Percentiles rank a stretch among this genome's conserved stretches.
Evolutionary conservation across 2,329 filamentous ascomycete genomes (phyloP).

Genomic region (Corynespora cassiicola): DNA sequence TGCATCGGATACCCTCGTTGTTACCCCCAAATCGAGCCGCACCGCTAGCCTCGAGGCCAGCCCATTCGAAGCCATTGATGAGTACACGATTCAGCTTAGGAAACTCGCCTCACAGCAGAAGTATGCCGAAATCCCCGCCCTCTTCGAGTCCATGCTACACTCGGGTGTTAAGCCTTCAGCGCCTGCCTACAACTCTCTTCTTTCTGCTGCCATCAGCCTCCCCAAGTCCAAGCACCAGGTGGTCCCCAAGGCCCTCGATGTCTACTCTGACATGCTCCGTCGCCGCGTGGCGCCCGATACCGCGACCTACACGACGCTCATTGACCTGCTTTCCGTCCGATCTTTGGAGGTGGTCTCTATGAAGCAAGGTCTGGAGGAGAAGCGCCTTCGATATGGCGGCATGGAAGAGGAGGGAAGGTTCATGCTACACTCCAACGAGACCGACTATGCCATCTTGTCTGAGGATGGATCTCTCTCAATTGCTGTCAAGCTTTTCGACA

Average conservation of each 20-base stretch:
- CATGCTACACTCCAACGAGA: slow-evolving; percentile 85
- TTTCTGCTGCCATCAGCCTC: slow-evolving; percentile 83
- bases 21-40: slow-evolving; percentile 33
- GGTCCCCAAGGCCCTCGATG: slow-evolving; percentile 88
- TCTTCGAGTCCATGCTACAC: slow-evolving; percentile 89
- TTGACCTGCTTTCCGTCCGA: slow-evolving; percentile 80
- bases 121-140: slow-evolving; percentile 85
- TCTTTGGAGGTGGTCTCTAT: slow-evolving; percentile 78
- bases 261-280: slow-evolving; percentile 95
- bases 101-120: slow-evolving; percentile 74
- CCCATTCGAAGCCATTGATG: slow-evolving; percentile 65
- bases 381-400: slow-evolving; percentile 82
- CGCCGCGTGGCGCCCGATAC: slow-evolving; percentile 82
- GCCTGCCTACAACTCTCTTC: slow-evolving; percentile 88
- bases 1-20: slow-evolving; percentile 34
- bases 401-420: slow-evolving; percentile 85
- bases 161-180: slow-evolving; percentile 82
- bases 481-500: slow-evolving; percentile 84
- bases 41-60: slow-evolving; percentile 62
- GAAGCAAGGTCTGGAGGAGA: slow-evolving; percentile 78
- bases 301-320: slow-evolving; percentile 86
- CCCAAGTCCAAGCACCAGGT: slow-evolving; percentile 81
- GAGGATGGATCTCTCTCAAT: slow-evolving; percentile 88
- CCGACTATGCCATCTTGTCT: slow-evolving; percentile 82
- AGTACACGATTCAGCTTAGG: slow-evolving; percentile 79